A percentile compares a stretch with the other conserved stretches of the same genome.
Evolutionary conservation across 108 stramenopile genomes (phyloP).

Genomic region (Nannochloropsis oceanica): DNA sequence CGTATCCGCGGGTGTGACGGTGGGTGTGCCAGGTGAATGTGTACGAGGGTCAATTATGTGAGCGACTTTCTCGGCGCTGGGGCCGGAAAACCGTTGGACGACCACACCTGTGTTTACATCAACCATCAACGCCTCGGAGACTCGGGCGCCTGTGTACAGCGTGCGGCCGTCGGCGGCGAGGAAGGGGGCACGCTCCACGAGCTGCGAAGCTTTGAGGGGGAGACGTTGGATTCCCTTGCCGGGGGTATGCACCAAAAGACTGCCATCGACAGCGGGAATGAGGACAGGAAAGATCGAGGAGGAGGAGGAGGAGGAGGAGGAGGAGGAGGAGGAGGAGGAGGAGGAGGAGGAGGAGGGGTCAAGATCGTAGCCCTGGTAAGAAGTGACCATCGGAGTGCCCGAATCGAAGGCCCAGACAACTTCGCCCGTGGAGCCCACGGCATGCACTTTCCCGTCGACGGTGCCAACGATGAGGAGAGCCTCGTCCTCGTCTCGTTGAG

Average conservation of each 20-base stretch:
- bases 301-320: neutral
- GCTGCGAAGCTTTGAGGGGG: slow-evolving; percentile 2
- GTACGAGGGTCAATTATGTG: neutral
- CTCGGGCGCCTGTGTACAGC: slow-evolving; percentile 16
- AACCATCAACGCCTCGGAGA: slow-evolving; percentile 5
- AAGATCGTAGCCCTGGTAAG: slow-evolving; percentile 12
- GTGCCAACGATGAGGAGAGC: slow-evolving; percentile 14
- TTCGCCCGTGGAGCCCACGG: slow-evolving; percentile 8
- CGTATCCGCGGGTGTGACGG: neutral
- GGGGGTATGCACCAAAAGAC: slow-evolving; percentile 12
- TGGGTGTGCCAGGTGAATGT: neutral
- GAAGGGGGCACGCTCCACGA: slow-evolving; percentile 21
- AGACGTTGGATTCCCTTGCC: slow-evolving; percentile 1
- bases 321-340: no score
- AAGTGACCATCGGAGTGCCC: slow-evolving; percentile 21
- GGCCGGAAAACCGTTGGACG: neutral
- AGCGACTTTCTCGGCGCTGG: neutral
- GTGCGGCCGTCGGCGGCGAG: slow-evolving; percentile 4
- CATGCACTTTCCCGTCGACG: slow-evolving; percentile 20
- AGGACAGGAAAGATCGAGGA: neutral
- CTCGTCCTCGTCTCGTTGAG: neutral
- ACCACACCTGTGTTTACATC: slow-evolving; percentile 18
- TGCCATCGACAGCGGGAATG: slow-evolving; percentile 17
- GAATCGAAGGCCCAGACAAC: slow-evolving; percentile 15
- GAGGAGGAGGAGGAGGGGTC: neutral